Evolutionary conservation across 2,329 filamentous ascomycete species (phyloP), one percentile per base, ranked within the genome.

Genomic region (Penicillium sp.): DNA sequence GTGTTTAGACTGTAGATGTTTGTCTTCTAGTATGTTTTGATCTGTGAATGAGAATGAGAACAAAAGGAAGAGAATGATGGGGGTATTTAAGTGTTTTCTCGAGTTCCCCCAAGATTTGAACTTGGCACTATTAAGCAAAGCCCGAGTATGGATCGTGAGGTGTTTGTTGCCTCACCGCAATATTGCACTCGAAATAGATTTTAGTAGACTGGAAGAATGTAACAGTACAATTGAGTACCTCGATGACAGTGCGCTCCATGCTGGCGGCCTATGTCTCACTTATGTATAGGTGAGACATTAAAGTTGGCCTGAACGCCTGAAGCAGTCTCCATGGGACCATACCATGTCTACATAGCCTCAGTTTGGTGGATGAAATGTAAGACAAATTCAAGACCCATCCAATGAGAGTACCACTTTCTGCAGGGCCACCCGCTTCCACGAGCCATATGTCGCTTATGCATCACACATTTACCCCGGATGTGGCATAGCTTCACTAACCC

Each of bases 71-170:
- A 21, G 33, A 22, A 29, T 19, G 53, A 29, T 13, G 11, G 33
- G 22, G 49, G 48, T 61, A 61, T 61, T 59, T 61, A 61, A 52
- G 52, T 49, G 14, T 49, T 59, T 59, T 52, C 26, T 46, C 10
- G 35, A 24, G 26, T 3, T 21, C 39, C 31, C 26, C 24, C 33
- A 8, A 16, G 21, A 21, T 24, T 45, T 27, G 19, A 51, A 31
- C 33, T 39, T 57, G 45, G 46, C 43, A 45, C 8, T 22, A 24
- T 46, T 2, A 45, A 14, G 29, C 37, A 54, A 51, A 43, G 33
- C 24, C 49, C 22, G 33, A 39, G 48, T 19, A 43, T 19, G 16
- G 19, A 26, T 50, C 22, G 10, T 22, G 48, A 39, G 9, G 19
- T 13, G 14, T 24, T 39, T 37, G 19, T 35, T 39, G 47, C 24